These are phyloP conservation scores for Neophaeococcomyces aloes DNA, from an alignment of 2,329 filamentous ascomycete species.

Conservation along the genomic window DNA sequence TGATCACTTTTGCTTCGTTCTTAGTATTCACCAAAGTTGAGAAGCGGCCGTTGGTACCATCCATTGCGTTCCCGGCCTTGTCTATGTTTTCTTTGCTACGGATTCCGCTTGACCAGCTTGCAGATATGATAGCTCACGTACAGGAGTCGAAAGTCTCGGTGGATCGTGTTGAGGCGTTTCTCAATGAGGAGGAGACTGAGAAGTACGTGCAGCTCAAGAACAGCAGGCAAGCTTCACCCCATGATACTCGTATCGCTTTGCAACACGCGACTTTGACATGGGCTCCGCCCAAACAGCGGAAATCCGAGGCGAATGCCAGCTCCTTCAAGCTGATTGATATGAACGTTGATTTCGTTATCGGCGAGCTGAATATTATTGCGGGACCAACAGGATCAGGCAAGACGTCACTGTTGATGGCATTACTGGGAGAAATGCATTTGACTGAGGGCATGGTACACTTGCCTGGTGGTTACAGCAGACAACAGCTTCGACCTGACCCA, in stretches of 20 bases:
- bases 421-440: constrained; percentile 91
- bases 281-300: constrained; percentile 52
- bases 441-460: constrained; percentile 71
- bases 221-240: constrained; percentile 57
- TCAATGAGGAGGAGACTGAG: constrained; percentile 87
- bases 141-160: constrained; percentile 96
- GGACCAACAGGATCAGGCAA: constrained; percentile 92
- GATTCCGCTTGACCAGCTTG: constrained; percentile 86
- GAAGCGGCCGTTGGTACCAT: constrained; percentile 78
- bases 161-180: constrained; percentile 88
- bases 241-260: constrained; percentile 71
- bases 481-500: constrained; percentile 71
- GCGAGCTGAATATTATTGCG: constrained; percentile 82
- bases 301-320: constrained; percentile 48
- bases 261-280: constrained; percentile 77
- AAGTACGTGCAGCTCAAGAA: constrained; percentile 78
- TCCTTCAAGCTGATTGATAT: constrained; percentile 76
- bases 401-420: constrained; percentile 87
- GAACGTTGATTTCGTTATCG: constrained; percentile 70
- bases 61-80: constrained; percentile 88
- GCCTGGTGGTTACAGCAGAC: constrained; percentile 73
- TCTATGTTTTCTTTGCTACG: constrained; percentile 91
- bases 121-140: constrained; percentile 97
- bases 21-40: constrained; percentile 85
- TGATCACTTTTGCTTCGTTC: constrained; percentile 96